phyloP scores from a whole-genome alignment of 495 filamentous ascomycete species.

The Hypoxylon perforatum region DNA sequence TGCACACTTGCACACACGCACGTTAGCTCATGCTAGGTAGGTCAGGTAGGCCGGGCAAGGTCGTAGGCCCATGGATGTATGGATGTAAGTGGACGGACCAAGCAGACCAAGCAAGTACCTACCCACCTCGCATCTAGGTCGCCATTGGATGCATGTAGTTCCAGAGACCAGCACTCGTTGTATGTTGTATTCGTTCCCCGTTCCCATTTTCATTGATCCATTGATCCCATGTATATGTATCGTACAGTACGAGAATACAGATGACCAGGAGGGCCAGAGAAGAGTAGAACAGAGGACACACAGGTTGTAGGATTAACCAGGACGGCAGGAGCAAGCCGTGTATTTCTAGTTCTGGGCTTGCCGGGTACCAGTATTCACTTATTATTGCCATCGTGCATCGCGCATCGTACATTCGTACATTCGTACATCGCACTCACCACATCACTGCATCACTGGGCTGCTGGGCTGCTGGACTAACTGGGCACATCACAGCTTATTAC shows the following conservation, averaged over 20 bases:
- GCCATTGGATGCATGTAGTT: slow-evolving; percentile 28
- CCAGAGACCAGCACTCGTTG: slow-evolving; percentile 10
- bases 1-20: slow-evolving; percentile 39
- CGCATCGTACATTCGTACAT: no score
- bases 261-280: no score
- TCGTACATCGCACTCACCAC: slow-evolving; percentile 7
- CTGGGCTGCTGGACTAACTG: no score
- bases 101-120: slow-evolving; percentile 18
- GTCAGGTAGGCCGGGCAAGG: slow-evolving; percentile 3
- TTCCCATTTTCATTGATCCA: neutral
- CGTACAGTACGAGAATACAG: slow-evolving; percentile 6
- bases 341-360: neutral
- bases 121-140: slow-evolving; percentile 22
- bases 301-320: neutral
- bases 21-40: slow-evolving; percentile 34
- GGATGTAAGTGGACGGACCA: slow-evolving; percentile 23
- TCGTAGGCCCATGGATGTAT: slow-evolving; percentile 25
- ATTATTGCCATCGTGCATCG: no score
- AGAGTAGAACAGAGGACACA: no score
- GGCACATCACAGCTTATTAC: slow-evolving; percentile 1
- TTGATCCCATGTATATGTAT: neutral
- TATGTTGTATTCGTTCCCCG: slow-evolving; percentile 6
- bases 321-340: neutral
- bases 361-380: no score
- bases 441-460: no score